Percentiles rank a stretch among this genome's conserved stretches.
phyloP scores from a whole-genome alignment of 176 grass and related monocot species.

The Ensete glaucum region DNA sequence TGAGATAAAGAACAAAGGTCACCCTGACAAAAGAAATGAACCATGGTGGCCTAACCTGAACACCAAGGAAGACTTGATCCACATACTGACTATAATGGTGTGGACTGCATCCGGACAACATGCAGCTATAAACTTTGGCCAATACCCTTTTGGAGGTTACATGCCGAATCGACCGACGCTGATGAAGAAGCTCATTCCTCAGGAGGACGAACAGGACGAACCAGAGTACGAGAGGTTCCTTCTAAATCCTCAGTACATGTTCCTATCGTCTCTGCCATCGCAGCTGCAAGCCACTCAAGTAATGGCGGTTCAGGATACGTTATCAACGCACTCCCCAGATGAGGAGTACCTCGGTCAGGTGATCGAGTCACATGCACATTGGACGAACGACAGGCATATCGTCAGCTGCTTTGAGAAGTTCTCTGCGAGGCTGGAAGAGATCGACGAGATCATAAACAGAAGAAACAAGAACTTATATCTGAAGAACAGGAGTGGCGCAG shows the following conservation, averaged over 20 bases:
- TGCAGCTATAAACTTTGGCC: conserved; percentile 64
- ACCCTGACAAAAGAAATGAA: conserved; percentile 46
- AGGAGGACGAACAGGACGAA: conserved; percentile 21
- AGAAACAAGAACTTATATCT: conserved; percentile 17
- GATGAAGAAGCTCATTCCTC: conserved; percentile 40
- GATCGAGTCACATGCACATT: conserved; percentile 11
- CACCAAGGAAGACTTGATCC: conserved; percentile 25
- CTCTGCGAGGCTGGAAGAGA: conserved; percentile 26
- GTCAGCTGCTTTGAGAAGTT: conserved; percentile 33
- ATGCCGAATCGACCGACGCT: conserved; percentile 61
- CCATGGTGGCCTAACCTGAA: conserved; percentile 56
- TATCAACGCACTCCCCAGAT: conserved; percentile 45
- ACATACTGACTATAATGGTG: conserved; percentile 42
- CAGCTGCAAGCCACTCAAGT: conserved; percentile 27
- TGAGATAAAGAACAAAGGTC: conserved; percentile 59
- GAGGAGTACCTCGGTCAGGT: conserved; percentile 55
- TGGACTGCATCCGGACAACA: conserved; percentile 63
- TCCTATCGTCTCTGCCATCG: conserved; percentile 38
- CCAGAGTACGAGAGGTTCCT: conserved; percentile 6
- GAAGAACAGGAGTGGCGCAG: conserved; percentile 42
- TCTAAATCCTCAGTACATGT: conserved; percentile 17
- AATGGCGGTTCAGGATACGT: conserved; percentile 26
- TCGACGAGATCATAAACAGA: conserved; percentile 30
- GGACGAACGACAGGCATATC: conserved; percentile 21
- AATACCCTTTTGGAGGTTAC: conserved; percentile 55